Conservation (phyloP, 1,139 yeast genomes). For the Keqinozyma sinolaborantium region DNA sequence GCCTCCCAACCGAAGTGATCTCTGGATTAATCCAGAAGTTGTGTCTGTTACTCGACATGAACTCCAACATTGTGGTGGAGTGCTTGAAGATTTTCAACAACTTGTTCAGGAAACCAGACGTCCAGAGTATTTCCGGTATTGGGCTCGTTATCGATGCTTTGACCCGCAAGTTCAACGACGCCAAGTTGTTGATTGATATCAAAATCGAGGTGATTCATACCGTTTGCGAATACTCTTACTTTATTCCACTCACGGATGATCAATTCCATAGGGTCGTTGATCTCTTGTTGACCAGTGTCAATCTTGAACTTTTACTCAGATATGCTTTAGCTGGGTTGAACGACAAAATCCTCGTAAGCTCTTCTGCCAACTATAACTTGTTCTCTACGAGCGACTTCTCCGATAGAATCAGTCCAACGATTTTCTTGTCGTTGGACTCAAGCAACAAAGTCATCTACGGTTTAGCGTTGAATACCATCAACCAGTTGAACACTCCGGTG, state of each 20-base stretch:
- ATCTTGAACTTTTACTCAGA: conserved; percentile 9
- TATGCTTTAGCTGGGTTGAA: conserved; percentile 8
- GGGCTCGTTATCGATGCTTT: conserved; percentile 6
- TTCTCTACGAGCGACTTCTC: conserved; percentile 6
- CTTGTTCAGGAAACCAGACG: conserved; percentile 10
- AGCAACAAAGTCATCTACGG: conserved; percentile 6
- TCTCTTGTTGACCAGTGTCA: conserved; percentile 7
- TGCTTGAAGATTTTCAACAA: conserved; percentile 15
- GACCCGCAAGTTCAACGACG: conserved; percentile 9
- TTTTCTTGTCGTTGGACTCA: conserved; percentile 6
- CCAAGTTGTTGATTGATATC: conserved; percentile 10
- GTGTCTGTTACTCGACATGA: conserved; percentile 3
- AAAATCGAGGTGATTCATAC: conserved; percentile 10
- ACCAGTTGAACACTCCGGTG: conserved; percentile 7
- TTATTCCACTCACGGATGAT: conserved; percentile 3
- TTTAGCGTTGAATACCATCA: conserved; percentile 9
- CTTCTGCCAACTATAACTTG: conserved; percentile 5
- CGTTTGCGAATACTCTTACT: conserved; percentile 6
- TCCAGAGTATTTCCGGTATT: not conserved
- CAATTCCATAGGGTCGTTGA: conserved; percentile 4
- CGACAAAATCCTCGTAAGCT: conserved; percentile 5
- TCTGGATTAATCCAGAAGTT: conserved; percentile 6
- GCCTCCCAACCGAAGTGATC: conserved; percentile 4
- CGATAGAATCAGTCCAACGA: conserved; percentile 4
- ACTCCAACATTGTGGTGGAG: conserved; percentile 7